Evolutionary conservation across 2,329 filamentous ascomycete species (phyloP), one percentile per base, ranked within the genome.

Genomic region (Diaporthe aspalathi): DNA sequence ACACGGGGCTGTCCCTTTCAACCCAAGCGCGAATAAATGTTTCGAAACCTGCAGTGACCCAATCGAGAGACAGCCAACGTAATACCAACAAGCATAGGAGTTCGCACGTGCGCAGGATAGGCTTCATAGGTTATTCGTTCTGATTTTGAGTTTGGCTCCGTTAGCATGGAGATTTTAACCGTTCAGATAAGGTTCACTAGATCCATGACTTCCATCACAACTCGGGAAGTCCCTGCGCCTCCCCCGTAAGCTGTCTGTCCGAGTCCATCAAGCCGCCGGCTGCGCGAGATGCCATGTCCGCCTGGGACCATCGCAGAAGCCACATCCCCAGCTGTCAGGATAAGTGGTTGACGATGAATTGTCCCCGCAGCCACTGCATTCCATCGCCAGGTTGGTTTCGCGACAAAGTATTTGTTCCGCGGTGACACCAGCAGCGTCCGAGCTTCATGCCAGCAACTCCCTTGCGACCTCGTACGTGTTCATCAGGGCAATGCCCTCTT

Each of bases 401-500:
- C 43, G 29, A 17, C 6, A 11, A 16, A 14, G 35, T 5, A 8
- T 14, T 16, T n/a, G 5, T 16, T 54, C 27, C 24, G 24, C 12
- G 11, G 49, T 47, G 50, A 56, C 38, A 68, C 22, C 27, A 22
- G 27, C 35, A 62, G 3, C 57, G n/a, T 14, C 29, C 24, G 40
- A 27, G 49, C 6, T 52, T 68, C n/a, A 76, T 12, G 74, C 76
- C 27, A 83, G 74, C 57, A 84, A 70, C 71, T 84, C 82, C 72
- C 79, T 80, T 14, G 76, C 76, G 11, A 84, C 80, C 50, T 78
- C 78, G 20, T 77, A 76, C 1, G 75, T 79, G 73, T 84, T 85
- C 67, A 85, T 81, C 67, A 79, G 85, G 8, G 76, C 80, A 43
- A 87, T 87, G 0, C 80, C 83, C 72, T 85, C 83, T 53, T 82